Percentiles rank a stretch among this genome's conserved stretches.
These are phyloP conservation scores for Rhododendron vialii DNA, from an alignment of 148 eudicot species.

Conservation along the genomic window DNA sequence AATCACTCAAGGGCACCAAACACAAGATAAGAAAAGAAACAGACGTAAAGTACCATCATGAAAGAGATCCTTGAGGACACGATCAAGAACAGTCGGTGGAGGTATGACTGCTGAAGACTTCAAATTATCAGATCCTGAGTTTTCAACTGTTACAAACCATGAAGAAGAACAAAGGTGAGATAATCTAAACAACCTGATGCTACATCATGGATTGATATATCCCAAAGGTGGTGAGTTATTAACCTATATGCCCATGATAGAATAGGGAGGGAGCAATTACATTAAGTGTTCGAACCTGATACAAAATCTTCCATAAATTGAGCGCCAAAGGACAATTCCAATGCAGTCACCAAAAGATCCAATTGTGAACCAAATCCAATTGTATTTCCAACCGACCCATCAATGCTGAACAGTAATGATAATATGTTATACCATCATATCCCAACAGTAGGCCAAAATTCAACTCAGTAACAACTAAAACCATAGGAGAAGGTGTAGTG, in stretches of 20 bases:
- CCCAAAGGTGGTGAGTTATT: conserved; percentile 6
- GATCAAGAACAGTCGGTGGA: conserved; percentile 94
- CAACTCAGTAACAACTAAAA: not conserved
- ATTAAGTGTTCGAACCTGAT: conserved; percentile 56
- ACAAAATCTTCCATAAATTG: conserved; percentile 91
- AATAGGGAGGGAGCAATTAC: conserved; percentile 12
- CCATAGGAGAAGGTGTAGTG: not conserved
- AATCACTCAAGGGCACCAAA: not conserved
- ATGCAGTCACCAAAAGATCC: conserved; percentile 63
- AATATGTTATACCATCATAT: conserved; percentile 5
- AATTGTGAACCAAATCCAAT: conserved; percentile 93
- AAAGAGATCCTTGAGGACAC: conserved; percentile 86
- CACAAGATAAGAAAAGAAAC: not conserved
- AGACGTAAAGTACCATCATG: conserved; percentile 53
- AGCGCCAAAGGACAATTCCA: conserved; percentile 67
- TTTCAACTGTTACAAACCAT: conserved; percentile 48
- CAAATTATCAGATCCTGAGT: conserved; percentile 56
- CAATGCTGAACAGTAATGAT: conserved; percentile 32
- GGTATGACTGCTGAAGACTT: conserved; percentile 77
- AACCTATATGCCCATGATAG: conserved; percentile 6
- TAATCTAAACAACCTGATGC: conserved; percentile 1
- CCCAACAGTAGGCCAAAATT: not conserved
- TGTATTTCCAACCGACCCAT: conserved; percentile 33
- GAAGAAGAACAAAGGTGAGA: conserved; percentile 1
- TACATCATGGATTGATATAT: conserved; percentile 5